These are phyloP conservation scores for Phytophthora sp. DNA, from an alignment of 352 stramenopile species.

Conservation along the genomic window DNA sequence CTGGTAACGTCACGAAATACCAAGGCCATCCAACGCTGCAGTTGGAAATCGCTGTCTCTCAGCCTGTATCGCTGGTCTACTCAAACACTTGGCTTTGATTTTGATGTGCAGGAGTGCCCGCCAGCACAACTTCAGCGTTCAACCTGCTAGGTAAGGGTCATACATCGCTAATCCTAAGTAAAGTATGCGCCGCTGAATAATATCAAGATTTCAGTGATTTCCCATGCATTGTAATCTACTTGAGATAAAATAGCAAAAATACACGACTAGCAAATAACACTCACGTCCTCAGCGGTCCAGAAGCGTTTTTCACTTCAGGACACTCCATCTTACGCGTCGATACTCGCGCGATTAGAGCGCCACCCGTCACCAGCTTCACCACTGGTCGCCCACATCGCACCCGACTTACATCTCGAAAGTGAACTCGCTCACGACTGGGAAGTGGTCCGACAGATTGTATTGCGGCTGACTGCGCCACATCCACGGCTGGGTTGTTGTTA, in stretches of 20 bases:
- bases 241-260: conserved; percentile 41
- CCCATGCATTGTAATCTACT: conserved; percentile 25
- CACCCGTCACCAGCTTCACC: not conserved
- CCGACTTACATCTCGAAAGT: conserved; percentile 73
- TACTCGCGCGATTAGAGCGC: conserved; percentile 11
- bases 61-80: too few species aligned
- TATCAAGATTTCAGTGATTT: conserved; percentile 7
- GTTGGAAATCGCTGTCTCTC: too few species aligned
- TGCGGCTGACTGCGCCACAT: conserved; percentile 64
- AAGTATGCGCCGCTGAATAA: too few species aligned
- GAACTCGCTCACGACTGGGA: conserved; percentile 73
- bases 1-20: too few species aligned
- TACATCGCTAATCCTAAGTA: too few species aligned
- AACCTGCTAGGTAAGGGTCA: too few species aligned
- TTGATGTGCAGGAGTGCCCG: too few species aligned
- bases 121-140: too few species aligned
- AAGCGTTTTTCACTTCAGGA: not conserved
- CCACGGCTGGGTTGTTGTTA: conserved; percentile 59
- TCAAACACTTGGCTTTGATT: too few species aligned
- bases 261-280: conserved; percentile 32
- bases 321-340: too few species aligned
- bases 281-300: conserved; percentile 3
- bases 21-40: too few species aligned
- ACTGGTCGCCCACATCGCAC: too few species aligned
- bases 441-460: conserved; percentile 83